Evolutionary conservation across 2,329 filamentous ascomycete genomes (phyloP), one percentile per base, ranked within the genome.

Genomic region (Pseudodiploospora longispora): DNA sequence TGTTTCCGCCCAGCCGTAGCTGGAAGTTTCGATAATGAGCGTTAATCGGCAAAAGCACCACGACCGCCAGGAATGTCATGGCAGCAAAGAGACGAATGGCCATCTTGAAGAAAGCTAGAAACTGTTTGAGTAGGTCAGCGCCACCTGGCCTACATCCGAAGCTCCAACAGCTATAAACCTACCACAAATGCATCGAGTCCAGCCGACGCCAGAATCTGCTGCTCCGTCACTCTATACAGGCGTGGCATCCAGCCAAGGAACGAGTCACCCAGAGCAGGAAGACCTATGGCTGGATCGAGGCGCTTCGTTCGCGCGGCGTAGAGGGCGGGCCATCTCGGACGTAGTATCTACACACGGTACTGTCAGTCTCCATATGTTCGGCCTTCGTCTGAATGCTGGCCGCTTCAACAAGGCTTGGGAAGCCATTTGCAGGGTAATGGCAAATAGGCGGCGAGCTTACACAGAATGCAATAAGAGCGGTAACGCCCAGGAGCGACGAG

Each of bases 71-170:
- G 63, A 95, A 80, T 45, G 93, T 78, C 55, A 94, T 85, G 41
- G 85, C 69, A 10, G 78, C 69, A 41, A 97, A 82, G 54, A 96
- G 85, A 50, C 85, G 87, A 52, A 89, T 86, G 9, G 91, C 84
- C 80, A 97, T 93, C 62, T 90, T 94, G 74, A 96, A 97, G 66
- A 98, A 98, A 10, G 84, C 79, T 10, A 98, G 74, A 60, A 98
- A 96, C 77, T 68, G 28, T n/a, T 34, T 34, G 9, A 30, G 10
- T 33, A 28, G 5, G 31, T 47, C 38, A 44, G 41, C 27, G 10
- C 37, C 30, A 28, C 28, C 12, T 19, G 10, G n/a, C 6, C 31
- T 42, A 41, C 31, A 12, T 35, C 31, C 9, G n/a, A 28, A 7
- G 10, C 0, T n/a, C 10, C 4, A 41, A 8, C 44, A 12, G 7